A percentile compares a stretch with the other conserved stretches of the same genome.
Conservation (phyloP, 78 protist genomes). For the slime mould (Dictyostelium discoideum) region dicty_2.7 NC_007088.5:6449001-6449500, state of each 20-base stretch:
- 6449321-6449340: conserved; percentile 30
- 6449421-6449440: background rate
- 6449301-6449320: conserved; percentile 75
- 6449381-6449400: conserved; percentile 70
- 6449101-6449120: conserved; percentile 61
- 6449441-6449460: conserved; percentile 20
- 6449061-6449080: too few relatives aligned
- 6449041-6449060: too few relatives aligned
- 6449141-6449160: conserved; percentile 44
- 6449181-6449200: conserved; percentile 27
- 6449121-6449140: conserved; percentile 68
- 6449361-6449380: conserved; percentile 24
- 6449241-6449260: conserved; percentile 71
- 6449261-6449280: conserved; percentile 41
- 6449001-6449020: too few relatives aligned
- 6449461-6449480: conserved; percentile 4
- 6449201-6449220: background rate
- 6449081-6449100: conserved; percentile 72
- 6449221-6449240: background rate
- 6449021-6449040: too few relatives aligned
- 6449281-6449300: conserved; percentile 79
- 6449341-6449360: conserved; percentile 1
- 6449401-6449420: conserved; percentile 70
- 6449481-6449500: conserved; percentile 20
- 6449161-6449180: conserved; percentile 74